A percentile compares a stretch with the other conserved stretches of the same genome.
These are phyloP conservation scores for Dioscorea dumetorum DNA, from an alignment of 106 monocot species.

Conservation along the genomic window DNA sequence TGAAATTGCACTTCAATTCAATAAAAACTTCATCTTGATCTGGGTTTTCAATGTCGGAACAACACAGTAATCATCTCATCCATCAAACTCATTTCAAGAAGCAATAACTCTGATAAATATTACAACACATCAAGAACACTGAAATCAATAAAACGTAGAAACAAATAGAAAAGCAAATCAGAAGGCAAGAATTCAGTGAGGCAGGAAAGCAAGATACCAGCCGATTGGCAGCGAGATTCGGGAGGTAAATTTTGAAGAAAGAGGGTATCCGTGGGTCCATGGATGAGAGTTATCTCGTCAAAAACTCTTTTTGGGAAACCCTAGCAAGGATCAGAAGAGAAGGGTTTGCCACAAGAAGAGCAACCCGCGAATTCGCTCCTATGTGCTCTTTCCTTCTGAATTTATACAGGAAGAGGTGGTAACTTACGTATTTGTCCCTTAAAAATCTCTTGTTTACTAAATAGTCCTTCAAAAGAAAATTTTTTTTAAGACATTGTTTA, in stretches of 20 bases:
- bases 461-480: too few species aligned
- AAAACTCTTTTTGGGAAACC: background rate
- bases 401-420: background rate
- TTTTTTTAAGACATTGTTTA: too few species aligned
- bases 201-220: slow-evolving; percentile 1
- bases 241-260: slow-evolving; percentile 26
- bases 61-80: too few species aligned
- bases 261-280: background rate
- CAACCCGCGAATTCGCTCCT: background rate
- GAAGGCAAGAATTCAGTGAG: background rate
- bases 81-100: too few species aligned
- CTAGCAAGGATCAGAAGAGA: background rate
- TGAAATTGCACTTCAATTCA: background rate
- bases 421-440: background rate
- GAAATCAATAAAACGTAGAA: too few species aligned
- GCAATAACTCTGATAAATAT: too few species aligned
- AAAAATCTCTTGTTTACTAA: background rate
- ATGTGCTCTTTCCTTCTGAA: background rate
- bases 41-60: too few species aligned
- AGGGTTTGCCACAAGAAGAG: background rate
- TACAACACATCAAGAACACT: too few species aligned
- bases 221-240: slow-evolving; percentile 4
- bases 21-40: background rate
- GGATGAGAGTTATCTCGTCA: background rate
- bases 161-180: background rate